Conservation (phyloP, 148 eudicot species). For the Camellia japonica region DNA sequence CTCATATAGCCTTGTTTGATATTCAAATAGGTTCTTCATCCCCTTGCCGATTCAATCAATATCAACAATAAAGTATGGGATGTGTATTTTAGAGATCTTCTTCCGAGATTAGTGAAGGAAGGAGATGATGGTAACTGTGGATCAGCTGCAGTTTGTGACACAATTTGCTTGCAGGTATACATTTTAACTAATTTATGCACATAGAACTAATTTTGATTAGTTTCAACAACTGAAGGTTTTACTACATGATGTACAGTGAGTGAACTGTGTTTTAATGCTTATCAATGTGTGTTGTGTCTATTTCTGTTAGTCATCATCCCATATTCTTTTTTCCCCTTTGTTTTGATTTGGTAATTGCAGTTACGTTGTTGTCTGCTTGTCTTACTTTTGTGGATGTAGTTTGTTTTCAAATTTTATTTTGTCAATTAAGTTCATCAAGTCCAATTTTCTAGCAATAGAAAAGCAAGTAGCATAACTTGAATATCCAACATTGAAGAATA, state of each 20-base stretch:
- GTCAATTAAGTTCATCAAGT: neutral
- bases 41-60: conserved; percentile 59
- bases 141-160: conserved; percentile 76
- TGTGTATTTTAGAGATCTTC: conserved; percentile 76
- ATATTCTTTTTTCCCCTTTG: neutral
- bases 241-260: neutral
- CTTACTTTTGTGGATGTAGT: neutral
- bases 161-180: conserved; percentile 80
- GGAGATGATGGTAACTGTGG: conserved; percentile 92
- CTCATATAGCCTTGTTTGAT: conserved; percentile 4
- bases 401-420: neutral
- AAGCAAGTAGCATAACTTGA: conserved; percentile 4
- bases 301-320: neutral
- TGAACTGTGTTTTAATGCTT: neutral
- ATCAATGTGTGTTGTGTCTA: neutral
- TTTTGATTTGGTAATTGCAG: neutral
- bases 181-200: neutral
- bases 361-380: neutral
- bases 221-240: neutral
- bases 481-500: neutral
- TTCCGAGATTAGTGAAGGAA: conserved; percentile 76
- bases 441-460: neutral
- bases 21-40: conserved; percentile 66
- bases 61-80: conserved; percentile 76
- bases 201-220: neutral